Evolutionary conservation across 2,329 filamentous ascomycete species (phyloP), one percentile per base, ranked within the genome.

Genomic region (Metarhizium humberi): DNA sequence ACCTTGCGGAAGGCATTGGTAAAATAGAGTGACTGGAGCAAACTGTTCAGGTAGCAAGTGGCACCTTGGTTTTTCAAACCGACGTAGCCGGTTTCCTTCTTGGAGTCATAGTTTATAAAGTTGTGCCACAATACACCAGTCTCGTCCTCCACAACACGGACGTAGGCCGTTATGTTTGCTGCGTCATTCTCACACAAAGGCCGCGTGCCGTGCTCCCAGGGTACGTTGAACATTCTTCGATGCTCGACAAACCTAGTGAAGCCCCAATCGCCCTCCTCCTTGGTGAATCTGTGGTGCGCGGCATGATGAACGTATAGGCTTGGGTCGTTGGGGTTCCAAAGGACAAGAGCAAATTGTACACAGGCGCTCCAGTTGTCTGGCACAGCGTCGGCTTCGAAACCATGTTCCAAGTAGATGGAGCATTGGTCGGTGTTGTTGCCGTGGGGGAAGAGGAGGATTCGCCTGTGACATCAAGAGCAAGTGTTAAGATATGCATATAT

Each of bases 211-310:
- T 84, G 82, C 56, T 94, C 88, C 81, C 87, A 95, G 2, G 83
- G 79, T 38, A 85, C 76, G 58, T 86, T 86, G 67, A 96, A 95
- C 69, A 97, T 86, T 65, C 85, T 87, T 54, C 90, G 81, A 51
- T 95, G 80, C 69, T 97, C 94, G 13, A 91, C 85, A 67, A 97
- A 99, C 55, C 92, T 79, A n/a, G 94, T 99, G 70, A 99, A 99
- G 1, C 94, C 94, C 94, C 94, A 99, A 66, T 99, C 94, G 29
- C 90, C 91, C 71, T 99, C 94, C 47, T 97, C 94, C 60, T 88
- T 89, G 4, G 91, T 97, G 71, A 97, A 99, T 57, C 94, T 87
- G 69, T 99, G 94, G 63, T 92, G 90, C n/a, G 94, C 94, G 47
- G 77, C 81, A 75, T 90, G 85, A 64, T 96, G 88, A 52, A 79